phyloP scores from a whole-genome alignment of 23 red algal species.

The Cyanidioschyzon merolae region DNA sequence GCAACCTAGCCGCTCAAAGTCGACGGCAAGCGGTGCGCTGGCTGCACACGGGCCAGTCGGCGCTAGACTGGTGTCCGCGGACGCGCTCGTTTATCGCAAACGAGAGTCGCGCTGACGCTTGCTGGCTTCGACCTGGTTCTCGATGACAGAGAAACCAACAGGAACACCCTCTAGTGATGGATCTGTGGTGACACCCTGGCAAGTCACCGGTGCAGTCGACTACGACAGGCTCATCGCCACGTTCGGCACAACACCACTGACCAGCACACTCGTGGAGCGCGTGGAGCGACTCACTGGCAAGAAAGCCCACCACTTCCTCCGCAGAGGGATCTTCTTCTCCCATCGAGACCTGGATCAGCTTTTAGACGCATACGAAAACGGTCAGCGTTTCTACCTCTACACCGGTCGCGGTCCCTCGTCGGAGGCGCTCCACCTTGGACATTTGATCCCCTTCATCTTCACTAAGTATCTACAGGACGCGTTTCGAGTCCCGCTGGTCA shows the following conservation, averaged over 20 bases:
- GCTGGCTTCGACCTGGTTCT: too few relatives aligned
- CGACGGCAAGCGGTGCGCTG: too few relatives aligned
- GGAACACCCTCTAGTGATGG: too few relatives aligned
- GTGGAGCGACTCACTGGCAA: slow-evolving; percentile 60
- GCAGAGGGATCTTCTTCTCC: slow-evolving; percentile 84
- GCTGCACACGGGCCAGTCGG: too few relatives aligned
- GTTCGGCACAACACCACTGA: slow-evolving; percentile 61
- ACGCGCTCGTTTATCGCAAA: too few relatives aligned
- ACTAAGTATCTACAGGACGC: slow-evolving; percentile 78
- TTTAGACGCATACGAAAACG: slow-evolving; percentile 62
- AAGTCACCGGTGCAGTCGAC: slow-evolving; percentile 70
- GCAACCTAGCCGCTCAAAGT: too few relatives aligned
- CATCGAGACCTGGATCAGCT: slow-evolving; percentile 73
- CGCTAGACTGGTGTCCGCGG: too few relatives aligned
- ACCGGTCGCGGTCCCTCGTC: slow-evolving; percentile 83
- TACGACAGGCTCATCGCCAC: slow-evolving; percentile 72
- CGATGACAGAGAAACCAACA: too few relatives aligned
- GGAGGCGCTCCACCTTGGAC: slow-evolving; percentile 68
- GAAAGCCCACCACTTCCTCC: slow-evolving; percentile 63
- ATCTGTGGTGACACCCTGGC: slow-evolving; percentile 71
- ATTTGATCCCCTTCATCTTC: slow-evolving; percentile 88
- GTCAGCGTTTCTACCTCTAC: slow-evolving; percentile 85
- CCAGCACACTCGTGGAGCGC: slow-evolving; percentile 29
- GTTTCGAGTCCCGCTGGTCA: slow-evolving; percentile 65
- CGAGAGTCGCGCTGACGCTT: too few relatives aligned